A percentile compares a stretch with the other conserved stretches of the same genome.
These are phyloP conservation scores for Mangifera indica DNA, from an alignment of 345 rosid species.

Conservation along the genomic window DNA sequence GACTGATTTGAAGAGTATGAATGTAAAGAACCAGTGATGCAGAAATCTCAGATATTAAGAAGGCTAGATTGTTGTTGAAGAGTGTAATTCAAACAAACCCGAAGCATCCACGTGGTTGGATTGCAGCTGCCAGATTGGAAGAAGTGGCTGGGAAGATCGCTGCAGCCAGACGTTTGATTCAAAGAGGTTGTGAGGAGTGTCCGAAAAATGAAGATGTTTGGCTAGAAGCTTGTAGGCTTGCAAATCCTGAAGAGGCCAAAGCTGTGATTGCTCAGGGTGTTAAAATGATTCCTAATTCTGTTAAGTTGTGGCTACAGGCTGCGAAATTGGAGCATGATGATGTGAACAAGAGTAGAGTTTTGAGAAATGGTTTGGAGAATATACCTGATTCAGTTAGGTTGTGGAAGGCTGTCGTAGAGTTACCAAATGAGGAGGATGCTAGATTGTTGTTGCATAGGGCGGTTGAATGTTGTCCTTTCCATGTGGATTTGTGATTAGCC, in stretches of 20 bases:
- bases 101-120: constrained; percentile 92
- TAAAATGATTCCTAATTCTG: constrained; percentile 83
- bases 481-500: constrained; percentile 86
- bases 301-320: constrained; percentile 86
- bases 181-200: constrained; percentile 89
- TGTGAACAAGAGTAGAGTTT: constrained; percentile 69
- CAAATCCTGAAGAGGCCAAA: constrained; percentile 87
- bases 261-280: constrained; percentile 85
- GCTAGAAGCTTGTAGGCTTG: constrained; percentile 88
- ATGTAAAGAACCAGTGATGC: constrained; percentile 95
- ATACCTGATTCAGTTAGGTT: constrained; percentile 87
- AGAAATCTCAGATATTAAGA: constrained; percentile 87
- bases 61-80: constrained; percentile 84
- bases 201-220: constrained; percentile 89
- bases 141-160: constrained; percentile 93
- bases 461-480: constrained; percentile 94
- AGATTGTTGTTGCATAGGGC: constrained; percentile 77
- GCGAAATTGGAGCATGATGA: constrained; percentile 81
- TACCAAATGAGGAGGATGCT: constrained; percentile 75
- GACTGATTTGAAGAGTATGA: constrained; percentile 91
- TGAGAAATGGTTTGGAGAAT: constrained; percentile 81
- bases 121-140: constrained; percentile 94
- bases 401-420: constrained; percentile 88
- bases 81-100: constrained; percentile 87
- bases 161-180: constrained; percentile 76